Base-by-base conservation (phyloP, 2,329 filamentous ascomycete genomes). In the Fusarium abutilonis region DNA sequence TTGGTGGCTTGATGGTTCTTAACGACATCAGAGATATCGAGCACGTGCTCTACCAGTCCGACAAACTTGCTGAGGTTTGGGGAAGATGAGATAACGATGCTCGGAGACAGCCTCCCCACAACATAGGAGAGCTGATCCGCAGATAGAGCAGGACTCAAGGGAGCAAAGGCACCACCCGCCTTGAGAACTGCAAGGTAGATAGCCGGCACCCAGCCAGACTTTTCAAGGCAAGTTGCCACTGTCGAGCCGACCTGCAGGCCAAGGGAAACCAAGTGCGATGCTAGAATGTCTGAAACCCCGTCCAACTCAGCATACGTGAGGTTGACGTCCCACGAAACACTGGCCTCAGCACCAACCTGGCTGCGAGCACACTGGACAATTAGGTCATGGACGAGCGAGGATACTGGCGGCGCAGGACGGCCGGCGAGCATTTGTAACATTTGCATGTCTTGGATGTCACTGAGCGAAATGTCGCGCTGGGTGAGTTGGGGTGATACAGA, bases 141-240 rank as follows among this genome's bases (percentile, higher is more conserved):
- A 34, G 50, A 39, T 38, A 46, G 42, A 23, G 13, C 44, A 38
- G 50, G 21, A 23, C 19, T 48, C 39, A 58, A 11, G 1, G 55
- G 44, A 15, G 55, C 39, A 41, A 58, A 58, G 21, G 49, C 50
- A 38, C 51, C 55, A 5, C 55, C 55, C 7, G 55, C 55, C 40
- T 58, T 58, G 13, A 58, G 44, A 14, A 58, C 39, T 2, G 51
- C 51, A 38, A 58, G 35, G 17, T 58, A 58, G n/a, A 58, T 39
- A 15, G 47, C 51, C 6, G 55, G 43, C n/a, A 58, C 51, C 55
- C 55, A 58, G 4, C 50, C 55, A 41, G 55, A 58, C 44, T 58
- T 58, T 31, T 55, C 51, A 5, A 58, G 47, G 36, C 40, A 58
- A 6, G 35, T 50, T 15, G 31, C 55, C 9, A 58, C 55, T 29